These are phyloP conservation scores for Euphorbia pulcherrima DNA, from an alignment of 345 rosid species.

Conservation along the genomic window DNA sequence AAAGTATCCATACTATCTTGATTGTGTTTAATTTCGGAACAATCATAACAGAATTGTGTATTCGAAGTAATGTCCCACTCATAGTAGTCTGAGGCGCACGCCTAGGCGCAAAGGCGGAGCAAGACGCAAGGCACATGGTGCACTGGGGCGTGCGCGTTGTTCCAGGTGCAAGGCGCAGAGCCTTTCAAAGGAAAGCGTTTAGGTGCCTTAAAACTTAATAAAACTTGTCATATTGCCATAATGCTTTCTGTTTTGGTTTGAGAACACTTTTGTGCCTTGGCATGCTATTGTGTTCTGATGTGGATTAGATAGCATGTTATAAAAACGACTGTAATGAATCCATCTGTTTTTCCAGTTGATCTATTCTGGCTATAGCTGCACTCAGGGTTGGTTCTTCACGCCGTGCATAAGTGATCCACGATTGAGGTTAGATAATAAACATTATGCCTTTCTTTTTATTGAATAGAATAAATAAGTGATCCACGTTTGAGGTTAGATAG, in stretches of 20 bases:
- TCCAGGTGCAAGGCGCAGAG: too few relatives aligned
- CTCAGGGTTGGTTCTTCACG: constrained; percentile 96
- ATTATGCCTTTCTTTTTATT: constrained; percentile 1
- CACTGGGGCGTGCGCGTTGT: too few relatives aligned
- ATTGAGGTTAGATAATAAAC: constrained; percentile 50
- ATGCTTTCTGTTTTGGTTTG: background rate
- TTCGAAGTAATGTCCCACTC: too few relatives aligned
- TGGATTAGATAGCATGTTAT: constrained; percentile 6
- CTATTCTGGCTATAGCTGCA: constrained; percentile 85
- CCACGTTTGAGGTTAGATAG: constrained; percentile 77
- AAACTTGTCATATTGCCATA: background rate
- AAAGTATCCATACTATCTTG: too few relatives aligned
- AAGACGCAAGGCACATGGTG: too few relatives aligned
- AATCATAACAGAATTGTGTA: too few relatives aligned
- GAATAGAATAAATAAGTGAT: constrained; percentile 35
- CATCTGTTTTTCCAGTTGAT: constrained; percentile 55
- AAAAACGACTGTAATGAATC: constrained; percentile 9
- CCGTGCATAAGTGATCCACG: constrained; percentile 83
- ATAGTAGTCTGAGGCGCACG: too few relatives aligned
- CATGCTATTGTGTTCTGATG: background rate
- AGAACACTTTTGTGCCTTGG: background rate
- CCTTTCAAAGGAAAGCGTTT: background rate
- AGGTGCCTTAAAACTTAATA: too few relatives aligned
- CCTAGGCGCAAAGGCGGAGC: too few relatives aligned
- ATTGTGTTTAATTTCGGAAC: too few relatives aligned